phyloP scores from a whole-genome alignment of 768 basidiomycete species.

The Agaricus subrufescens region DNA sequence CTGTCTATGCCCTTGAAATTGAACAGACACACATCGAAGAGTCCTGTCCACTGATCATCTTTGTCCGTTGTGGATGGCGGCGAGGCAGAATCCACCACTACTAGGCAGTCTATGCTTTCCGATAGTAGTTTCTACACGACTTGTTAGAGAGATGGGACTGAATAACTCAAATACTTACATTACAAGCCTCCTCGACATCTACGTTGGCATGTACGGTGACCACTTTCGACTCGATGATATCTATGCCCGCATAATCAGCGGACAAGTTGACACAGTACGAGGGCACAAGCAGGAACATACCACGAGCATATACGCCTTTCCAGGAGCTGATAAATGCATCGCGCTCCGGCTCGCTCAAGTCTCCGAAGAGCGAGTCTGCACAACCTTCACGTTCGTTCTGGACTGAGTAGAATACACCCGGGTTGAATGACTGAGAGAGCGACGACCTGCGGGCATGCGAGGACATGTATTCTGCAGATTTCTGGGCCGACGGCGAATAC shows the following conservation, averaged over 20 bases:
- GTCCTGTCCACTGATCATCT: constrained; percentile 38
- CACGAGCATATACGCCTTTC: constrained; percentile 51
- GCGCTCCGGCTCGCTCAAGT: constrained; percentile 23
- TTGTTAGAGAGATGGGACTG: neutral
- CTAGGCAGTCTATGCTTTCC: constrained; percentile 62
- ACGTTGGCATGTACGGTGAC: constrained; percentile 65
- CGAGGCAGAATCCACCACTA: constrained; percentile 30
- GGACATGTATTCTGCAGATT: neutral
- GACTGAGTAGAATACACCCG: constrained; percentile 26
- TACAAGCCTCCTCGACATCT: constrained; percentile 80
- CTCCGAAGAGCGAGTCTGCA: constrained; percentile 13
- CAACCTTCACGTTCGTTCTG: neutral
- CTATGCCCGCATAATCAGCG: constrained; percentile 26
- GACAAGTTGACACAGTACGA: neutral
- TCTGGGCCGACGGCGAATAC: neutral
- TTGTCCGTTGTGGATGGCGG: constrained; percentile 15
- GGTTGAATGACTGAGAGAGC: constrained; percentile 27
- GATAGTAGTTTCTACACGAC: constrained; percentile 17
- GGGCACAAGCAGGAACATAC: constrained; percentile 26
- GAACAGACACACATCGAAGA: constrained; percentile 64
- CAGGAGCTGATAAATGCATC: constrained; percentile 55
- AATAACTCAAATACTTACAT: constrained; percentile 37
- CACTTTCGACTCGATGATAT: constrained; percentile 66
- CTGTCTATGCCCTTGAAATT: neutral
- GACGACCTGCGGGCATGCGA: constrained; percentile 19